These are phyloP conservation scores for Leccinum uliginosum DNA, from an alignment of 768 basidiomycete genomes.

Conservation along the genomic window DNA sequence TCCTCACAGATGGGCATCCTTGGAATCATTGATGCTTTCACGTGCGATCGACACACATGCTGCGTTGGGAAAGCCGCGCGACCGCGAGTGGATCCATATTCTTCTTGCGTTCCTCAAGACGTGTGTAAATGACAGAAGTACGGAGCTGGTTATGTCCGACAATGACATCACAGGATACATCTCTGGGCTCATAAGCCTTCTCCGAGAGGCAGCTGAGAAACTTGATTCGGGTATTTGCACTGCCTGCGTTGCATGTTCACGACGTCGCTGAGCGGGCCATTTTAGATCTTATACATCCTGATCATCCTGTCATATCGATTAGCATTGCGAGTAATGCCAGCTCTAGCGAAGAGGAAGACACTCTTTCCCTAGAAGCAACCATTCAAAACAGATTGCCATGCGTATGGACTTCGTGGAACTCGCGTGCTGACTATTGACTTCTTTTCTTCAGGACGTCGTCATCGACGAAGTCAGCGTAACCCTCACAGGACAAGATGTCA, in stretches of 20 bases:
- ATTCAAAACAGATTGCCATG: constrained; percentile 71
- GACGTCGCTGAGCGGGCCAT: constrained; percentile 9
- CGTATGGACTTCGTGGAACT: constrained; percentile 42
- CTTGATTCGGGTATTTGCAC: constrained; percentile 49
- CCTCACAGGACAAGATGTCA: constrained; percentile 60
- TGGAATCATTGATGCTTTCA: constrained; percentile 77
- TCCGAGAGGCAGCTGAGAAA: constrained; percentile 46
- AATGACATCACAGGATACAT: constrained; percentile 51
- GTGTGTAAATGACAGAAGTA: constrained; percentile 51
- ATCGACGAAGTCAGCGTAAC: constrained; percentile 59
- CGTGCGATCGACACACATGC: constrained; percentile 67
- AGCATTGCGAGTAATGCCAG: constrained; percentile 43
- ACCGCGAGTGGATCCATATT: constrained; percentile 78
- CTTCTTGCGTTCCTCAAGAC: constrained; percentile 73
- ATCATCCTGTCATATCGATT: constrained; percentile 66
- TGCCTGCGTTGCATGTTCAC: background rate
- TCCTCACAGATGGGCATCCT: constrained; percentile 73
- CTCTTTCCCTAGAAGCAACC: constrained; percentile 53
- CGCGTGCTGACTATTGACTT: constrained; percentile 7
- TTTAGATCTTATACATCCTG: constrained; percentile 60
- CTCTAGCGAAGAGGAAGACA: constrained; percentile 60
- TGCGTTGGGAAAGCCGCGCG: constrained; percentile 50
- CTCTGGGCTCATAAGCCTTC: constrained; percentile 41
- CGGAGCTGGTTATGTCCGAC: constrained; percentile 51
- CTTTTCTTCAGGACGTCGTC: constrained; percentile 45